Evolutionary conservation across 1,139 yeast genomes (phyloP).

Genomic region (Scheffersomyces insectosa): DNA sequence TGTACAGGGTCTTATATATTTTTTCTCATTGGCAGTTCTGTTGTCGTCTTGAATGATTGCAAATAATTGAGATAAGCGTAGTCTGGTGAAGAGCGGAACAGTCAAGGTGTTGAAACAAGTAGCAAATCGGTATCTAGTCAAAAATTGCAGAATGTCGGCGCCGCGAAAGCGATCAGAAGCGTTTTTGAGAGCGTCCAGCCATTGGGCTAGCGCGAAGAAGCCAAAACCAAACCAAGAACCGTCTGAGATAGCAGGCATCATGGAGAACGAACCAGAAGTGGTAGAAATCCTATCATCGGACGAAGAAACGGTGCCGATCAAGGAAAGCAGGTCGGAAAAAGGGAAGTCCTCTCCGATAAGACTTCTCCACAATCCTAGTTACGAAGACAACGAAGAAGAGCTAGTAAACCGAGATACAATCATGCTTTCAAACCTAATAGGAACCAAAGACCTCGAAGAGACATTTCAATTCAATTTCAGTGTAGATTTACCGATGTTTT

Average conservation of each 20-base stretch:
- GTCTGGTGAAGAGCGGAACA: too few relatives aligned
- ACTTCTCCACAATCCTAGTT: conserved; percentile 29
- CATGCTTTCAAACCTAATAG: conserved; percentile 14
- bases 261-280: too few relatives aligned
- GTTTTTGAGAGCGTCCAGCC: conserved; percentile 23
- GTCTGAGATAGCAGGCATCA: not conserved
- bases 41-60: too few relatives aligned
- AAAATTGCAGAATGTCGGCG: too few relatives aligned
- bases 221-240: conserved; percentile 1
- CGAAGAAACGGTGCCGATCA: too few relatives aligned
- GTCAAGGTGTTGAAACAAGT: too few relatives aligned
- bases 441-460: conserved; percentile 22
- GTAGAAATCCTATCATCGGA: too few relatives aligned
- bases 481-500: conserved; percentile 42
- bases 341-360: conserved; percentile 21
- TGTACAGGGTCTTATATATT: too few relatives aligned
- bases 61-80: too few relatives aligned
- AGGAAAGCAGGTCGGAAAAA: not conserved
- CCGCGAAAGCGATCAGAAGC: conserved; percentile 23
- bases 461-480: conserved; percentile 54
- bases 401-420: conserved; percentile 28
- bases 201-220: conserved; percentile 21
- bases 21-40: too few relatives aligned
- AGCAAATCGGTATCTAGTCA: too few relatives aligned
- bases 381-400: conserved; percentile 7